Percentiles rank a stretch among this genome's conserved stretches.
phyloP scores from a whole-genome alignment of 768 basidiomycete genomes.

The Trametes cubensis region DNA sequence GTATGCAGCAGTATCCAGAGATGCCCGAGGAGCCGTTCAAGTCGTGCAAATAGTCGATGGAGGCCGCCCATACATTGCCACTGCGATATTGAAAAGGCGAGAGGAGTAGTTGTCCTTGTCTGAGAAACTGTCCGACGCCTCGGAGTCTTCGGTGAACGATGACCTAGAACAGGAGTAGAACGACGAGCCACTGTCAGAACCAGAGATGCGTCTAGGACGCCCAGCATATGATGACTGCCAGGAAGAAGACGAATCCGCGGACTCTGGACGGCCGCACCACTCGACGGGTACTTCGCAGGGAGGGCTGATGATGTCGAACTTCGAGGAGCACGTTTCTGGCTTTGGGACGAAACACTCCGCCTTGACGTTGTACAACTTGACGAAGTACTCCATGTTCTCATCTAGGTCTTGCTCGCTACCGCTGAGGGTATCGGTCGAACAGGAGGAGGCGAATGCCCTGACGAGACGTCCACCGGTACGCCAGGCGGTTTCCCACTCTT shows the following conservation, averaged over 20 bases:
- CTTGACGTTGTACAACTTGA: background rate
- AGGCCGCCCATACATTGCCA: no score
- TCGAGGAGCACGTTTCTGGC: no score
- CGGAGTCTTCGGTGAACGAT: background rate
- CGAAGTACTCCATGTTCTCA: background rate
- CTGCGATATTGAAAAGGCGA: no score
- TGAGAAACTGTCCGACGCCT: background rate
- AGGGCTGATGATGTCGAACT: no score
- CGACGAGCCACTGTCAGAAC: background rate
- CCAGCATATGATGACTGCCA: background rate
- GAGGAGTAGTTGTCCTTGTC: no score
- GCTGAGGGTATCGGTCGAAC: background rate
- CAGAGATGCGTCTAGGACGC: background rate
- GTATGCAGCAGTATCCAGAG: no score
- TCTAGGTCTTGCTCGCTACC: background rate
- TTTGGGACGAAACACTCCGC: background rate
- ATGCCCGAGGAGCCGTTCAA: no score
- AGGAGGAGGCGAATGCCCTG: background rate
- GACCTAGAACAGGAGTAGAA: background rate
- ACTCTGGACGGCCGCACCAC: background rate
- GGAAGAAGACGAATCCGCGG: background rate
- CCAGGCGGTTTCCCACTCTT: background rate
- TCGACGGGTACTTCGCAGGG: background rate
- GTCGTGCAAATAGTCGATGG: no score
- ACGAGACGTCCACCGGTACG: background rate